Base-by-base conservation (phyloP, 768 basidiomycete genomes). In the Psilocybe tampanensis region DNA sequence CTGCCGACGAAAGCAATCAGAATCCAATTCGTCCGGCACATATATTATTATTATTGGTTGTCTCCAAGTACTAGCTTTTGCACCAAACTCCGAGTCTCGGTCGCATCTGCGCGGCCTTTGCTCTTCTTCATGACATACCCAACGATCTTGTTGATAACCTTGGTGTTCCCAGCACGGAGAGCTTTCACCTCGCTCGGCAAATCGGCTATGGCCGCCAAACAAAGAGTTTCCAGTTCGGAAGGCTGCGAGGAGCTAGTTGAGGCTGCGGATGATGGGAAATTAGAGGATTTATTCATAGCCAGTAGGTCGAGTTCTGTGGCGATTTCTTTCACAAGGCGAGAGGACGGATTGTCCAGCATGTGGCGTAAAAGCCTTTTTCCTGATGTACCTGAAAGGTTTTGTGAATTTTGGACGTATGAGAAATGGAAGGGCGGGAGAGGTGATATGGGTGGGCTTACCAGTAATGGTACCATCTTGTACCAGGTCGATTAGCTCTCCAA, bases 81-180 rank as follows among this genome's bases (percentile, higher is more conserved):
- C 42, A 96, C 63, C 58, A 78, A 71, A 24, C 68, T 72, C 64
- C 74, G 82, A 18, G 82, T 85, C 23, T 75, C 74, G 55, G 79
- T 77, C 0, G 94, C 90, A 71, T 96, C 87, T 13, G 88, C 92
- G 44, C 84, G 80, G 15, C 96, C 96, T 56, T 83, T 76, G 60
- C 86, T 91, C 48, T 81, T 70, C 70, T 86, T 88, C 92, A 98
- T 95, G 24, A 96, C 91, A 63, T 83, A 79, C 0, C 95, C 95
- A 1, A 95, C 78, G 43, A 98, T 78, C 59, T 88, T 87, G 74
- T 90, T 90, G 36, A 95, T 61, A 5, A 92, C 92, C 57, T 87
- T 89, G n/a, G 72, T 72, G 52, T 89, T 88, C 0, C 95, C 95
- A 17, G 75, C 74, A 15, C 81, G 80, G 36, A 89, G 80, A 17